These are phyloP conservation scores for Biscogniauxia sp. DNA, from an alignment of 2,329 filamentous ascomycete genomes.

Conservation along the genomic window DNA sequence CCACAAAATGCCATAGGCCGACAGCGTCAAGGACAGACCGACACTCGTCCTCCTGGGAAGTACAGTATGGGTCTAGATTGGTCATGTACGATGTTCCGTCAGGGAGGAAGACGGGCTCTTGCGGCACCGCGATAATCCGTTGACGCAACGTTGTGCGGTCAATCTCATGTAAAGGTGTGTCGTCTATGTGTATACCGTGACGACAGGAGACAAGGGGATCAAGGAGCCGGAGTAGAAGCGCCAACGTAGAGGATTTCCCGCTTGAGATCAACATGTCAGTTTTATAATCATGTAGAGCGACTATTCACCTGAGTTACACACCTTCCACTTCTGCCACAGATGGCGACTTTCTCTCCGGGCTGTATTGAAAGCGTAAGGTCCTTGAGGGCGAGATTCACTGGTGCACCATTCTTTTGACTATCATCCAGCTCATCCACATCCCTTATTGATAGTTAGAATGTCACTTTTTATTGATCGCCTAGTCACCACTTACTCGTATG, in stretches of 20 bases:
- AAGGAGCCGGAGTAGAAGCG: constrained; percentile 40
- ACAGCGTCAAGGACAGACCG: constrained; percentile 36
- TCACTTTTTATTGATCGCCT: not conserved
- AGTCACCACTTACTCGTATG: constrained; percentile 24
- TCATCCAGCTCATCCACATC: not conserved
- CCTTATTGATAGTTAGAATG: not conserved
- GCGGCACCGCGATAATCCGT: constrained; percentile 50
- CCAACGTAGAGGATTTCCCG: constrained; percentile 44
- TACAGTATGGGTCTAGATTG: constrained; percentile 43
- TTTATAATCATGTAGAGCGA: not conserved
- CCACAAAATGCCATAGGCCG: constrained; percentile 32
- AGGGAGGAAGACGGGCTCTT: constrained; percentile 52
- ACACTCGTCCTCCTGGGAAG: constrained; percentile 34
- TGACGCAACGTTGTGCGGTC: constrained; percentile 42
- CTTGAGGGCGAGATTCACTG: not conserved
- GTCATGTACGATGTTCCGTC: constrained; percentile 38
- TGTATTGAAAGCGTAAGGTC: constrained; percentile 26
- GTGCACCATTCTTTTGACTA: not conserved
- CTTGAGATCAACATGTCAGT: constrained; percentile 11
- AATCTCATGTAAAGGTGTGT: constrained; percentile 35
- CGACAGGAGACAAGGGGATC: constrained; percentile 33
- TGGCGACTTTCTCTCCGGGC: constrained; percentile 34
- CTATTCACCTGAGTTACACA: constrained; percentile 1
- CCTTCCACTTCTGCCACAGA: constrained; percentile 38
- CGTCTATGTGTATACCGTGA: constrained; percentile 43